Conservation (phyloP, 306 rosid species). For the Comarum palustre region DNA sequence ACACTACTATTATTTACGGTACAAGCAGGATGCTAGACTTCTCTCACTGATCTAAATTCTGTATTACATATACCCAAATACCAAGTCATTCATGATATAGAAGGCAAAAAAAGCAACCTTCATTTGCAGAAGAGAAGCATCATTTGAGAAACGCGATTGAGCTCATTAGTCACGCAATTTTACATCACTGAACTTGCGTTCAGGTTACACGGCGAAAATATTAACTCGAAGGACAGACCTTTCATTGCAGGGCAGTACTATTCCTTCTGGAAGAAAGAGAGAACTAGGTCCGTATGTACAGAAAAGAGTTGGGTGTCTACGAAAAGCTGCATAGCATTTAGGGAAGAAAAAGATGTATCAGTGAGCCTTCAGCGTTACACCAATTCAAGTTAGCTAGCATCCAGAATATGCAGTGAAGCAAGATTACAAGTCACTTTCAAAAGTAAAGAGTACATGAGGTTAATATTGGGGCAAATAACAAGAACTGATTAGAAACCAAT, state of each 20-base stretch:
- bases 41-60: conserved; percentile 4
- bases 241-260: conserved; percentile 29
- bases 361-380: conserved; percentile 7
- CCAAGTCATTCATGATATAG: neutral
- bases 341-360: conserved; percentile 23
- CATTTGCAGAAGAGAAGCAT: conserved; percentile 15
- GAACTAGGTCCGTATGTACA: conserved; percentile 91
- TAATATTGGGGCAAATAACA: neutral
- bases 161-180: conserved; percentile 28
- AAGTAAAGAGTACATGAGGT: neutral
- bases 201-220: conserved; percentile 29
- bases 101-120: neutral
- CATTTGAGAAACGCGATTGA: conserved; percentile 21
- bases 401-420: conserved; percentile 2
- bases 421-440: neutral
- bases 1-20: conserved; percentile 9
- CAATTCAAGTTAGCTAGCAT: conserved; percentile 1
- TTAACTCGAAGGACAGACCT: conserved; percentile 15
- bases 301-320: conserved; percentile 93
- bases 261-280: conserved; percentile 92
- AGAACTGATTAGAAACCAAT: neutral
- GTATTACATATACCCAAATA: conserved; percentile 2
- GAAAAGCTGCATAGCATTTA: conserved; percentile 56
- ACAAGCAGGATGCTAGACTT: conserved; percentile 1
- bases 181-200: conserved; percentile 56